Percentiles rank a stretch among this genome's conserved stretches.
These are phyloP conservation scores for Onygena corvina DNA, from an alignment of 2,329 filamentous ascomycete genomes.

Conservation along the genomic window DNA sequence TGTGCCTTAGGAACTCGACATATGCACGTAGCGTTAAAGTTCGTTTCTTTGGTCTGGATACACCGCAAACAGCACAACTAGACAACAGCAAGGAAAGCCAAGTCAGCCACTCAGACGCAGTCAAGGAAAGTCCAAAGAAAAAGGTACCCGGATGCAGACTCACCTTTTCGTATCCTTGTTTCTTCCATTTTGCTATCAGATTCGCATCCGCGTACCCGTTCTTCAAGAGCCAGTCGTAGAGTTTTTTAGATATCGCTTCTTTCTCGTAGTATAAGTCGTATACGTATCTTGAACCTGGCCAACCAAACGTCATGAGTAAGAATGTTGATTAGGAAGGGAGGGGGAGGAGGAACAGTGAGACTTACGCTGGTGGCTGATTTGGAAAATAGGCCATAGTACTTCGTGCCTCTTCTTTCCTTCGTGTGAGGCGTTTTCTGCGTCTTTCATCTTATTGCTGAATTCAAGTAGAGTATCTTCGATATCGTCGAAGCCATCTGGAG, in stretches of 20 bases:
- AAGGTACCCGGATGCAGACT: neutral
- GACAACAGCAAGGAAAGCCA: too few species aligned
- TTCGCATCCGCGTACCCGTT: constrained; percentile 91
- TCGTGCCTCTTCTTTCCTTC: constrained; percentile 77
- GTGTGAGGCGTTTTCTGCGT: constrained; percentile 75
- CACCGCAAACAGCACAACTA: constrained; percentile 88
- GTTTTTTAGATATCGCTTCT: constrained; percentile 78
- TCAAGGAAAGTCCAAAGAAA: constrained; percentile 6
- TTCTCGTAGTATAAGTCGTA: constrained; percentile 98
- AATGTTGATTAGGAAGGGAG: neutral
- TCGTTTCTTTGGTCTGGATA: constrained; percentile 99
- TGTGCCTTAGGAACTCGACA: constrained; percentile 85
- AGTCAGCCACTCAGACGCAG: neutral
- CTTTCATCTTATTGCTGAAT: constrained; percentile 58
- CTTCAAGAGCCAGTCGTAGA: constrained; percentile 96
- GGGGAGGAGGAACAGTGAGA: constrained; percentile 9
- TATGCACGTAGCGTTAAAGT: constrained; percentile 95
- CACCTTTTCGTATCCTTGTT: constrained; percentile 96
- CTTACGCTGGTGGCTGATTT: constrained; percentile 84
- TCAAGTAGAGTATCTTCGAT: constrained; percentile 57
- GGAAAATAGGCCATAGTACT: constrained; percentile 92
- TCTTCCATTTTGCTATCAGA: constrained; percentile 99
- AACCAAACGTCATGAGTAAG: neutral
- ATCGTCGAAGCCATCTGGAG: constrained; percentile 55
- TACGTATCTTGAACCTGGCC: constrained; percentile 62